Evolutionary conservation across 2,329 filamentous ascomycete species (phyloP), one percentile per base, ranked within the genome.

Genomic region (Chaetomium globosum): DNA sequence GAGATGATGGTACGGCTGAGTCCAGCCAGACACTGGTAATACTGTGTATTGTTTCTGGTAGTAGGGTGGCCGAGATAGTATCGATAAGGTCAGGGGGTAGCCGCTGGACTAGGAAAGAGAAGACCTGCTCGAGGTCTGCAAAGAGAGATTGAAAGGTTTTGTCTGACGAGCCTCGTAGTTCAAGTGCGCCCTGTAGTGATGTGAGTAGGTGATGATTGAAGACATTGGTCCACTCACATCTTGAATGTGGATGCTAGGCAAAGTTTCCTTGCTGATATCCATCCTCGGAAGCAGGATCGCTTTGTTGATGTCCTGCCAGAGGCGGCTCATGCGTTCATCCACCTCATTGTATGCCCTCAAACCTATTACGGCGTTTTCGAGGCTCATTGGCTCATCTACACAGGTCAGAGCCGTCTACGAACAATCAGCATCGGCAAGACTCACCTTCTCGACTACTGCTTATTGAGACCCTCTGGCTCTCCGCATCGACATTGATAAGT

Each of bases 1-100:
- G 80, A 0, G 90, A 89, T 1, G 89, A 81, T 0, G 95, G 94
- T 0, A 99, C 88, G 0, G 87, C 86, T 16, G 87, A 83, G 36
- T 91, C 86, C 8, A 99, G 83, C 89, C 92, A 96, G 4, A 84
- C 81, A 4, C 84, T 84, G 49, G 92, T 88, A 12, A 97, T 81
- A 26, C 86, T 85, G 6, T 86, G 82, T 9, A 89, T 83, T 10
- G 97, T 77, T 48, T 85, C 82, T 0, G 88, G 87, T 75, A 97
- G 85, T 74, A 97, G 85, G 9, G 86, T 83, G 13, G 83, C 80
- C 0, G 90, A 90, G 1, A 97, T 78, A 1, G 85, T 81, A 55
- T 81, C 78, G 1, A 87, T 75, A 6, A 89, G 78, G 33, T 86
- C 82, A 10, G 77, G 64, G 0, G 87, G 86, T 0, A 89, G 75